Evolutionary conservation across 2,329 filamentous ascomycete genomes (phyloP), one percentile per base, ranked within the genome.

Genomic region (Didymella segeticola): DNA sequence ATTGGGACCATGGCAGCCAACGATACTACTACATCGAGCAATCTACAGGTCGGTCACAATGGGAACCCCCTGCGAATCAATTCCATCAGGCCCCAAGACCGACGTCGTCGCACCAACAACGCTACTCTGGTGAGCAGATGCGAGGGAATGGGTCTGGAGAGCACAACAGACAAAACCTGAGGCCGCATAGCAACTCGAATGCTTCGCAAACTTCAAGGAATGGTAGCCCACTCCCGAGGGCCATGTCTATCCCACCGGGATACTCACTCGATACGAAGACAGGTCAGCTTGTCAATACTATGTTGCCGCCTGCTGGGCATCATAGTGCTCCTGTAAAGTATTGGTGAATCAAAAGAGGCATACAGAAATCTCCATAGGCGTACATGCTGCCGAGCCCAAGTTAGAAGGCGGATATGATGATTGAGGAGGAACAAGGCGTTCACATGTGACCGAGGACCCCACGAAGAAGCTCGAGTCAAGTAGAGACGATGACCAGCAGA

Each of bases 11-110:
- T 46, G 77, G 76, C 48, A 75, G 79, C 49, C 82, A 86, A 66
- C 82, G 83, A 49, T 87, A 83, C 75, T 89, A 83, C 74, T 89
- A 86, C 66, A 79, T 84, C 54, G 85, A 89, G 68, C 75, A 83
- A 50, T 77, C 81, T 41, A 83, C 83, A 5, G 83, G 84, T 15
- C 81, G 79, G 48, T 81, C 83, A 1, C 85, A 88, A 69, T 88
- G 86, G 86, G 83, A 87, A 57, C 62, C 60, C 20, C 62, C 64
- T 19, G 25, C 33, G 5, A 22, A 45, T 15, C 53, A 52, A 23
- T 34, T 19, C 19, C 38, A 52, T 15, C 47, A 47, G 27, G 27
- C 27, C 12, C 53, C 53, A 4, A 23, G 47, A 5, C 47, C 47
- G 2, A 50, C 53, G 47, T 43, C 53, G 4, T 51, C 53, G 1